phyloP scores from a whole-genome alignment of 2,329 filamentous ascomycete species.

The Aspergillus fijiensis region DNA sequence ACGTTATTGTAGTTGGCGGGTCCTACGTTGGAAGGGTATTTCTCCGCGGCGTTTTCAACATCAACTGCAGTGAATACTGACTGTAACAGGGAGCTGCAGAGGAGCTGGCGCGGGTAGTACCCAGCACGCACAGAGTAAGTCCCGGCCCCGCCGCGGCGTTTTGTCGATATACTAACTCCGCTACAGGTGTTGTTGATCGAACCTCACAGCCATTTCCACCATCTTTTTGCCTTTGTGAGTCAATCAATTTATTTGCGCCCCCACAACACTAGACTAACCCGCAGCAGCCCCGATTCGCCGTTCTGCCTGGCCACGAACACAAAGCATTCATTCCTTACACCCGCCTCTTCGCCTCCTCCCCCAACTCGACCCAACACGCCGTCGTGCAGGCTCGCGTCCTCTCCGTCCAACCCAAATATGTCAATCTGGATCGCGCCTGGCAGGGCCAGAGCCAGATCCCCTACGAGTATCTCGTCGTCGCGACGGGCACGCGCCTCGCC shows the following conservation, averaged over 20 bases:
- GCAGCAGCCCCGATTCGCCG: constrained; percentile 33
- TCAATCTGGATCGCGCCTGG: constrained; percentile 38
- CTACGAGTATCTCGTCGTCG: constrained; percentile 36
- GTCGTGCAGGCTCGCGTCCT: constrained; percentile 36
- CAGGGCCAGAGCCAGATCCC: constrained; percentile 31
- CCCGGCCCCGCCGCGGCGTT: not conserved
- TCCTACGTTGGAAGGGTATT: constrained; percentile 37
- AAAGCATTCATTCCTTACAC: constrained; percentile 40
- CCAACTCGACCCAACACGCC: constrained; percentile 25
- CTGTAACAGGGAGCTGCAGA: constrained; percentile 28
- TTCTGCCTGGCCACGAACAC: constrained; percentile 37
- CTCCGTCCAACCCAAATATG: constrained; percentile 27
- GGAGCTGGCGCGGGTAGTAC: constrained; percentile 35
- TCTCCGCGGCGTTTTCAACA: too few species aligned
- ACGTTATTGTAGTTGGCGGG: constrained; percentile 38
- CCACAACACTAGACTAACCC: not conserved
- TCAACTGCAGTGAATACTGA: constrained; percentile 4
- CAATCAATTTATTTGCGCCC: not conserved
- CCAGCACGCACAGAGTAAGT: constrained; percentile 35
- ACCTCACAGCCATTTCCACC: constrained; percentile 38
- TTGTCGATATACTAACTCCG: not conserved
- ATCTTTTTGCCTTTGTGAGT: constrained; percentile 37
- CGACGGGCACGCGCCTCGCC: constrained; percentile 35
- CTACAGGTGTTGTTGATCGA: constrained; percentile 35
- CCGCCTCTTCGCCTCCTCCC: constrained; percentile 28